Percentiles rank a stretch among this genome's conserved stretches.
phyloP scores from a whole-genome alignment of 371 early-diverging fungal genomes.

The Parasitella parasitica region DNA sequence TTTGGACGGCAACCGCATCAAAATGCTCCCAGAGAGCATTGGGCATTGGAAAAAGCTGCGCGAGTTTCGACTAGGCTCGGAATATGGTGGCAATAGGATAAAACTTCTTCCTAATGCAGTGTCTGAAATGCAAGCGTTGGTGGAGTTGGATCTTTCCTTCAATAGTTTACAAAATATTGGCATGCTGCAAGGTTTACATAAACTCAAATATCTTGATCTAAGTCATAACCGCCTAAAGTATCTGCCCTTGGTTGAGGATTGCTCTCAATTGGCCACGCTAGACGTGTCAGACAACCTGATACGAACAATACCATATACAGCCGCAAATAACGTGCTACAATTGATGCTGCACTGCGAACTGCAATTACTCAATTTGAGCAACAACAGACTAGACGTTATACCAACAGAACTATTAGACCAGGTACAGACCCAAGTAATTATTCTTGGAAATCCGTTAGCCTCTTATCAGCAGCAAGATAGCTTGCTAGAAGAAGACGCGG shows the following conservation, averaged over 20 bases:
- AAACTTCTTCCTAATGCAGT: conserved; percentile 43
- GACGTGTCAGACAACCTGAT: conserved; percentile 48
- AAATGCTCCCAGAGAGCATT: conserved; percentile 42
- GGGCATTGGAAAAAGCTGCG: conserved; percentile 44
- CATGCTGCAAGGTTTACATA: conserved; percentile 20
- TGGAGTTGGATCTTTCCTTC: conserved; percentile 54
- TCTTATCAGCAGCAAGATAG: background rate
- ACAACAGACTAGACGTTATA: conserved; percentile 56
- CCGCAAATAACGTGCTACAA: conserved; percentile 34
- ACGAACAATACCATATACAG: conserved; percentile 49
- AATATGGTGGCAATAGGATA: conserved; percentile 57
- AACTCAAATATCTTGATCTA: conserved; percentile 35
- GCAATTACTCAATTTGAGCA: conserved; percentile 55
- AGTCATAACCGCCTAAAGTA: conserved; percentile 52
- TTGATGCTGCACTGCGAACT: conserved; percentile 28
- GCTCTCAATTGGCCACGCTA: conserved; percentile 29
- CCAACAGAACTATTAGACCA: conserved; percentile 57
- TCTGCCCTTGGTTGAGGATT: conserved; percentile 27
- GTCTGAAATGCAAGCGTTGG: conserved; percentile 38
- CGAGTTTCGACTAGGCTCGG: conserved; percentile 55
- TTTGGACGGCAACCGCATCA: conserved; percentile 52
- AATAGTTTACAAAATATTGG: conserved; percentile 47
- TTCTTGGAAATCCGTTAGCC: conserved; percentile 62
- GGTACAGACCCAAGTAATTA: conserved; percentile 44
- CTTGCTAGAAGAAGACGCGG: background rate